Conservation (phyloP, 352 stramenopile genomes). For the Phytopythium oedochilum region DNA sequence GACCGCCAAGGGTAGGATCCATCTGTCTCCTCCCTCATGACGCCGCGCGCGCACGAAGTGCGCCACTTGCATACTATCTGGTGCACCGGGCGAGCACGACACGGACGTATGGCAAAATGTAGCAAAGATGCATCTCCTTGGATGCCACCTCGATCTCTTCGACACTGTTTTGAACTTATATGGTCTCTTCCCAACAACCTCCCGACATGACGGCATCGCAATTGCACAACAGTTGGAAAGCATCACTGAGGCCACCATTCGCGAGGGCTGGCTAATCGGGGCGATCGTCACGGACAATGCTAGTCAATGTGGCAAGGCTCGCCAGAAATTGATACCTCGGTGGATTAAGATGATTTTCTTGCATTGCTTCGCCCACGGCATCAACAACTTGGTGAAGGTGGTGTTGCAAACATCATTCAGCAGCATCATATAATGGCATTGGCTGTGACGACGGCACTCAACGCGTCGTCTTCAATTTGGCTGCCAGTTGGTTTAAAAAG, state of each 20-base stretch:
- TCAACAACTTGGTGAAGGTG: not conserved
- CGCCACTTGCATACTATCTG: too few relatives aligned
- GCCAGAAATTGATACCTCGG: not conserved
- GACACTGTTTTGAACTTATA: not conserved
- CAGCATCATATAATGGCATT: not conserved
- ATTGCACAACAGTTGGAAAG: not conserved
- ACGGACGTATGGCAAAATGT: not conserved
- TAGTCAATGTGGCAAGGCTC: not conserved
- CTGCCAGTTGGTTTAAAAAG: not conserved
- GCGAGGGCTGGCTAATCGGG: too few relatives aligned
- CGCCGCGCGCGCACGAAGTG: too few relatives aligned
- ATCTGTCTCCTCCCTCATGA: too few relatives aligned
- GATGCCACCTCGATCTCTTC: not conserved
- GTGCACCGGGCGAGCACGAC: too few relatives aligned
- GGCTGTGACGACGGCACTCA: not conserved
- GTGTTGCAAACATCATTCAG: not conserved
- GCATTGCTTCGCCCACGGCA: not conserved
- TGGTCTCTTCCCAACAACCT: not conserved
- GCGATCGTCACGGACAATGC: not conserved
- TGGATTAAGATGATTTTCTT: not conserved
- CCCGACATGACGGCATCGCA: not conserved
- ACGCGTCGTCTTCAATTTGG: not conserved
- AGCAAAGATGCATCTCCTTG: not conserved
- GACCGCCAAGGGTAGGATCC: too few relatives aligned
- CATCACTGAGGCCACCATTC: not conserved